These are phyloP conservation scores for Cladorrhinum samala DNA, from an alignment of 495 filamentous ascomycete genomes.

Conservation along the genomic window DNA sequence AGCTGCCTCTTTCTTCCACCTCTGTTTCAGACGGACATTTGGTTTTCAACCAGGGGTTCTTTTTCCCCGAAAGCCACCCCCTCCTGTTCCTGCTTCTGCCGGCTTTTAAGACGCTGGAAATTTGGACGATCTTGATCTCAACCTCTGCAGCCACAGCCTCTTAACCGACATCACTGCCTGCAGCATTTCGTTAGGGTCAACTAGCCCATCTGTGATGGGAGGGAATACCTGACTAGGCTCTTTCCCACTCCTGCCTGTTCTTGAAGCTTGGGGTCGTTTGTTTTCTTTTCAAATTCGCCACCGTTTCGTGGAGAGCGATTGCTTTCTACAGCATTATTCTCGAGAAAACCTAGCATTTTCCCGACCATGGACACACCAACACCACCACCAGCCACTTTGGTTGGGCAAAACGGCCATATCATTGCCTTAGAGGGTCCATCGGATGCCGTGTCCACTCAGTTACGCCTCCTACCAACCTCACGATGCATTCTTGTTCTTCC, in stretches of 20 bases:
- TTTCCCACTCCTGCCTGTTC: background rate
- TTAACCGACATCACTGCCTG: background rate
- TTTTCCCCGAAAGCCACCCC: conserved; percentile 6
- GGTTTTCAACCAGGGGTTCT: too few species aligned
- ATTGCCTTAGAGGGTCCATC: conserved; percentile 46
- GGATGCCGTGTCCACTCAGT: conserved; percentile 44
- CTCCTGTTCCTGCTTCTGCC: conserved; percentile 3
- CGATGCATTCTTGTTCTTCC: conserved; percentile 45
- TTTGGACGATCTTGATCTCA: conserved; percentile 11
- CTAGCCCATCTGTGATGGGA: background rate
- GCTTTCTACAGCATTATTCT: background rate
- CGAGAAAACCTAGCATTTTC: background rate
- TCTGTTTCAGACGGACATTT: too few species aligned
- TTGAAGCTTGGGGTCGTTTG: background rate
- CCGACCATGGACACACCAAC: conserved; percentile 8
- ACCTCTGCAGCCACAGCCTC: conserved; percentile 3
- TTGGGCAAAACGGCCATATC: conserved; percentile 36
- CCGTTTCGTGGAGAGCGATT: too few species aligned
- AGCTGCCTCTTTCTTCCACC: background rate
- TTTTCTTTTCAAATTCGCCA: background rate
- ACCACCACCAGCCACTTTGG: background rate
- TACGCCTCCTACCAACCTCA: conserved; percentile 45
- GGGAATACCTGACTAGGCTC: background rate
- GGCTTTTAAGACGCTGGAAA: background rate
- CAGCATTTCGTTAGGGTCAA: background rate